Evolutionary conservation across 768 basidiomycete species (phyloP), one percentile per base, ranked within the genome.

Genomic region (Boletellus ananas): DNA sequence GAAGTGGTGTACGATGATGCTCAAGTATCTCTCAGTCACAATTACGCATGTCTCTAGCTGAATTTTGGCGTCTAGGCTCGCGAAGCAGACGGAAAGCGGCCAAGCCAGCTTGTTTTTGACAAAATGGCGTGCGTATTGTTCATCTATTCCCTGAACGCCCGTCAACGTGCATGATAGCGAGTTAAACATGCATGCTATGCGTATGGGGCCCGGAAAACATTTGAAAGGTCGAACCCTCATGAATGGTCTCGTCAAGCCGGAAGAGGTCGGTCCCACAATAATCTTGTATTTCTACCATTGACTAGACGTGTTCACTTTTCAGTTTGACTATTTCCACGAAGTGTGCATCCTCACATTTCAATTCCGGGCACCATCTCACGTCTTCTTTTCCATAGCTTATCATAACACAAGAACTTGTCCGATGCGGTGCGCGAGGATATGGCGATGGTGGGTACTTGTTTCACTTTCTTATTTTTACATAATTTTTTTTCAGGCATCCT

Each of bases 21-120:
- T 10, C 65, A 67, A 57, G 66, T 61, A 51, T 16, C 7, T 34
- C 14, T 38, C 47, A 4, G 42, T n/a, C 17, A 55, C 8, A 20
- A 10, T 60, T 34, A 36, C 46, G 42, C n/a, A n/a, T 36, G 20
- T 55, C 67, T 54, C 2, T 60, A 3, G 47, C 51, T 54, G 14
- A 63, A 37, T 17, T 23, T 34, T 18, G 6, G 10, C 31, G 12
- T 14, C 12, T 57, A 82, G 74, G 74, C 76, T 18, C 82, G 85
- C 54, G 94, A 96, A 71, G 87, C 85, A 57, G 88, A 88, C 58
- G 92, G 93, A n/a, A 94, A 95, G 73, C 79, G 87, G 21, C 87
- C 91, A 0, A 85, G 82, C 51, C 79, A 86, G 63, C 70, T 72
- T 44, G 86, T 95, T 31, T 72, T 94, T 43, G 81, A 93, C 58